Base-by-base conservation (phyloP, 2,329 filamentous ascomycete species). In the Graphilbum fragrans region DNA sequence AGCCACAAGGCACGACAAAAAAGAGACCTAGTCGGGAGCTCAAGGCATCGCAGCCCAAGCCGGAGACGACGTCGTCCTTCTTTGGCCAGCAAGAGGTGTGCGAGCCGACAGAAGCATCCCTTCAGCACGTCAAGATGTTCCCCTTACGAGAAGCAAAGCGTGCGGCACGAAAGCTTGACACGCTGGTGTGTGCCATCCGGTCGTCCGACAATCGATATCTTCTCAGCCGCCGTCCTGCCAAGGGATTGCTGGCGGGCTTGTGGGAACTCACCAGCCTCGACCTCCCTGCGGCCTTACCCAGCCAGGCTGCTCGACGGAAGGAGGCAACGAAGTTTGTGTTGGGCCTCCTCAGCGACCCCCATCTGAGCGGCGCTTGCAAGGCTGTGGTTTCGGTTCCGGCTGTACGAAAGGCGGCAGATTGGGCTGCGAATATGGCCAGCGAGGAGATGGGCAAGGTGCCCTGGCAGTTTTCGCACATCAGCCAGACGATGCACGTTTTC, bases 401-500 rank as follows among this genome's bases (percentile, higher is more conserved):
- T n/a, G n/a, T n/a, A n/a, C n/a, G n/a, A n/a, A n/a, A 17, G 18
- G 18, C 18, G 11, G 8, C 4, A 37, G 35, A 38, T 23, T 23
- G 22, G 38, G n/a, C 34, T 6, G 22, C n/a, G n/a, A 34, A 9
- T 16, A 23, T 34, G 19, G 19, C 23, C 6, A 17, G 57, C 1
- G 55, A 54, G 0, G 67, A 70, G 25, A 46, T 75, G n/a, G 72
- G 66, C 0, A 68, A 58, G 35, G 64, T 76, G 12, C 70, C 70
- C 0, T 77, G 72, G 72, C 52, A 69, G 7, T 76, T 75, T 46
- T 75, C 72, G 1, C 72, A 77, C 41, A 52, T 77, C 1, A 70
- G 65, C 53, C 53, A 75, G 47, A 70, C 64, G 1, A 76, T 75
- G 72, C 69, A 75, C 45, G 71, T 76, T 3, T 67, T 73, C 27